Evolutionary conservation across 768 basidiomycete species (phyloP).

Genomic region (Pleurotus salmoneostramineus): DNA sequence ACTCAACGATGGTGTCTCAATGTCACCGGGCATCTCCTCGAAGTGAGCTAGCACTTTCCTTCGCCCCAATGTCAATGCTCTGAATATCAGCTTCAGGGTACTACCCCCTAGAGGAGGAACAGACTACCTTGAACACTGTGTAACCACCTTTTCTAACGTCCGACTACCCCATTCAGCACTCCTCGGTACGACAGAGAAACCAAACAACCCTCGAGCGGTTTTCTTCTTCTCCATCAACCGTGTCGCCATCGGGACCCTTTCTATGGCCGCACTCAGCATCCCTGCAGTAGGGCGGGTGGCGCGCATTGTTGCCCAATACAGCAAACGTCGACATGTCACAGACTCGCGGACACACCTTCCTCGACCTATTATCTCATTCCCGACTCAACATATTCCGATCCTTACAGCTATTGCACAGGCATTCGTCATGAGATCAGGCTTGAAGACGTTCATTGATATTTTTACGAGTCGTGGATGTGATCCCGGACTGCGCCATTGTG

Average conservation of each 20-base stretch:
- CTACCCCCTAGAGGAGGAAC: constrained; percentile 23
- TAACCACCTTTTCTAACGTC: neutral
- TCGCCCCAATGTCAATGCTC: neutral
- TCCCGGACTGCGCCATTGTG: constrained; percentile 15
- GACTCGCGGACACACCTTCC: constrained; percentile 10
- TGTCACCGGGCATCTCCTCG: constrained; percentile 29
- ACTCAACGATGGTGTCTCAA: constrained; percentile 32
- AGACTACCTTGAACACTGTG: neutral
- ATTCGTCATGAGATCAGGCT: constrained; percentile 29
- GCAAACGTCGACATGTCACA: constrained; percentile 21
- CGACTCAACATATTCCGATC: constrained; percentile 37
- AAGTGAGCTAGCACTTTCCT: constrained; percentile 13
- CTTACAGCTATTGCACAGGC: constrained; percentile 28
- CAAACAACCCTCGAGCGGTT: constrained; percentile 9
- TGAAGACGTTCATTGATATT: constrained; percentile 13
- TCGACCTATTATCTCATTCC: constrained; percentile 27
- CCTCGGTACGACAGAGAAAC: constrained; percentile 18
- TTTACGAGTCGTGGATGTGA: constrained; percentile 19
- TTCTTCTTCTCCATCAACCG: constrained; percentile 25
- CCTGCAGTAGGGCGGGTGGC: constrained; percentile 19
- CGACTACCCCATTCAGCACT: constrained; percentile 29
- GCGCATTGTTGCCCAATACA: constrained; percentile 25
- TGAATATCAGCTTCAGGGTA: constrained; percentile 4
- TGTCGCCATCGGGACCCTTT: constrained; percentile 27
- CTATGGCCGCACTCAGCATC: constrained; percentile 19